phyloP scores from a whole-genome alignment of 2,329 filamentous ascomycete species.

The Geosmithia morbida region DNA sequence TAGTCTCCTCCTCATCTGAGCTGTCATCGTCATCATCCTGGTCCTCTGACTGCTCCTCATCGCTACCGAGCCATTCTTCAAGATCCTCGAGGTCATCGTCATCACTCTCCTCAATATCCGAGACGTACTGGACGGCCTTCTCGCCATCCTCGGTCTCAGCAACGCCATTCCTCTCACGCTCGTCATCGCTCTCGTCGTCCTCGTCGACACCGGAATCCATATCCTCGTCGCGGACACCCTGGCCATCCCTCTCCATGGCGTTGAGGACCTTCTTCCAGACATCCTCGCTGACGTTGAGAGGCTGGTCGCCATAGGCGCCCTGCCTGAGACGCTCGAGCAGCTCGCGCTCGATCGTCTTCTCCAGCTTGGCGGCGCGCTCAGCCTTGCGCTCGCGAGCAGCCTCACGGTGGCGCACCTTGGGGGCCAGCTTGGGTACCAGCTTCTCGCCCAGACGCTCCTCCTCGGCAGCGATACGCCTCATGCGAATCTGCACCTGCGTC shows the following conservation, averaged over 20 bases:
- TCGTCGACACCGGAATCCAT: slow-evolving; percentile 75
- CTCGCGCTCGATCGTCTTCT: slow-evolving; percentile 89
- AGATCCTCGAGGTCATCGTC: slow-evolving; percentile 60
- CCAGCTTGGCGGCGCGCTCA: slow-evolving; percentile 78
- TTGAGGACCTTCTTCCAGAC: slow-evolving; percentile 97
- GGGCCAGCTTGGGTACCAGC: slow-evolving; percentile 76
- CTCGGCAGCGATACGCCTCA: slow-evolving; percentile 71
- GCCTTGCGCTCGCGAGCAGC: slow-evolving; percentile 63
- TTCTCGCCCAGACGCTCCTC: slow-evolving; percentile 81
- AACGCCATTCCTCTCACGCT: slow-evolving; percentile 52
- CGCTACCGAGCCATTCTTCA: slow-evolving; percentile 84
- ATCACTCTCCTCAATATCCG: slow-evolving; percentile 74
- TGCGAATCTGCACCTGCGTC: slow-evolving; percentile 77
- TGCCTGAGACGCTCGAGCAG: slow-evolving; percentile 81
- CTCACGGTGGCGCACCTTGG: slow-evolving; percentile 72
- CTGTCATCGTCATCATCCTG: slow-evolving; percentile 44
- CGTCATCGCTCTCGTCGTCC: slow-evolving; percentile 25
- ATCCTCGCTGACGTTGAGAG: slow-evolving; percentile 84
- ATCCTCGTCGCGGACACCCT: slow-evolving; percentile 73
- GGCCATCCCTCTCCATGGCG: slow-evolving; percentile 75
- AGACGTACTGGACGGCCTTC: slow-evolving; percentile 81
- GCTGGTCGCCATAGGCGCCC: slow-evolving; percentile 87
- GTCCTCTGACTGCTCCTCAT: slow-evolving; percentile 38
- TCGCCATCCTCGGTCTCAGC: slow-evolving; percentile 59
- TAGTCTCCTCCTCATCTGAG: slow-evolving; percentile 40